Evolutionary conservation across 164 flowering plant genomes (phyloP).

Genomic region (Paratinospora sagittata): DNA sequence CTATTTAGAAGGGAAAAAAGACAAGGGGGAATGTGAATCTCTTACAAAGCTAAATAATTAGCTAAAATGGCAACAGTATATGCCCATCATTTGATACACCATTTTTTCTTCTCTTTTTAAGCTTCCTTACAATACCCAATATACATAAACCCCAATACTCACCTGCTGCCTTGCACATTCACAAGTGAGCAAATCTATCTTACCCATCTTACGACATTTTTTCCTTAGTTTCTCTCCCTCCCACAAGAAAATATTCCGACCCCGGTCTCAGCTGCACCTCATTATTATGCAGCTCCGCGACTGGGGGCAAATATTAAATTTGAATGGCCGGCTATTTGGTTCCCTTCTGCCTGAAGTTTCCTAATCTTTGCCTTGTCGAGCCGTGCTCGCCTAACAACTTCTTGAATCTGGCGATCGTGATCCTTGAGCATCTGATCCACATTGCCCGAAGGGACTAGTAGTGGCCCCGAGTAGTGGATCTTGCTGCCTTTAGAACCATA

Average conservation of each 20-base stretch:
- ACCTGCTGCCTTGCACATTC: constrained; percentile 31
- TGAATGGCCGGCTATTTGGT: constrained; percentile 37
- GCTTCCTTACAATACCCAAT: constrained; percentile 13
- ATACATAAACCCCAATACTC: constrained; percentile 7
- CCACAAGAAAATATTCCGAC: background rate
- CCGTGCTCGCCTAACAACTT: constrained; percentile 84
- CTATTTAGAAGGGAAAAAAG: background rate
- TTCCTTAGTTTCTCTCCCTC: background rate
- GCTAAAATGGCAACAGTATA: constrained; percentile 2
- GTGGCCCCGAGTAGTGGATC: constrained; percentile 92
- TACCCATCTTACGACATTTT: background rate
- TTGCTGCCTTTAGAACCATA: constrained; percentile 86
- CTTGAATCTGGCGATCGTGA: constrained; percentile 92
- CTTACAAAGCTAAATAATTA: background rate
- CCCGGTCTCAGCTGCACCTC: background rate
- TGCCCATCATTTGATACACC: background rate
- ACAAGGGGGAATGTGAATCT: background rate
- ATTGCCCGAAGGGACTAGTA: constrained; percentile 68
- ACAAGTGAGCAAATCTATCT: constrained; percentile 8
- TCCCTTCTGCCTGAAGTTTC: constrained; percentile 52
- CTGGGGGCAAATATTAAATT: constrained; percentile 47
- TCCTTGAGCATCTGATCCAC: constrained; percentile 89
- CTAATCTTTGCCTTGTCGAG: constrained; percentile 62
- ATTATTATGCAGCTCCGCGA: constrained; percentile 25
- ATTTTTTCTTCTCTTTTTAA: constrained; percentile 9